A percentile compares a stretch with the other conserved stretches of the same genome.
These are phyloP conservation scores for Dittrichia graveolens DNA, from an alignment of 129 eudicot species.

Conservation along the genomic window DNA sequence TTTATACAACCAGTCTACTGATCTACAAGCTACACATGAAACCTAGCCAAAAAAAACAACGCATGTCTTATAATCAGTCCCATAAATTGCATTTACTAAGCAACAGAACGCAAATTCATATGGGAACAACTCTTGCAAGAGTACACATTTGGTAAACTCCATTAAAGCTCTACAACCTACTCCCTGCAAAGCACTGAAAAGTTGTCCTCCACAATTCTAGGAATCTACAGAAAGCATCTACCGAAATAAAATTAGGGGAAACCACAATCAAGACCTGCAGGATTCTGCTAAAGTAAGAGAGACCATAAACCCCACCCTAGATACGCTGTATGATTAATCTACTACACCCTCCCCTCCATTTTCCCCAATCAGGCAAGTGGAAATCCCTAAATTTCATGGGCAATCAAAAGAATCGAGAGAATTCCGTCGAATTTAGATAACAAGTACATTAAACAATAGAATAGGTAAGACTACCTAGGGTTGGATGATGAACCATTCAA, in stretches of 20 bases:
- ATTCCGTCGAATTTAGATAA: not conserved
- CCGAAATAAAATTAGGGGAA: not conserved
- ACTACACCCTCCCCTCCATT: not conserved
- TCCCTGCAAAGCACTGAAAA: not conserved
- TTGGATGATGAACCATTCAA: conserved; percentile 49
- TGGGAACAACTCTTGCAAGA: not conserved
- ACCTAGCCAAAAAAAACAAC: too few relatives aligned
- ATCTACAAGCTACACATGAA: not conserved
- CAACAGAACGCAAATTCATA: conserved; percentile 1
- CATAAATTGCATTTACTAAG: conserved; percentile 1
- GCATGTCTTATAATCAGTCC: not conserved
- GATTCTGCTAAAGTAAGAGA: too few relatives aligned
- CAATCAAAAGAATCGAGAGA: not conserved
- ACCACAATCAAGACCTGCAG: not conserved
- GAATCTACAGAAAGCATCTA: not conserved
- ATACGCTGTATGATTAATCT: not conserved
- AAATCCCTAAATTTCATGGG: not conserved
- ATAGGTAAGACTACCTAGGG: conserved; percentile 48
- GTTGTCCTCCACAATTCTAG: not conserved
- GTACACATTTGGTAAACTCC: conserved; percentile 15
- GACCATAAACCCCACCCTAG: not conserved
- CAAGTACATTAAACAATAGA: not conserved
- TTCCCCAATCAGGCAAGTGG: not conserved
- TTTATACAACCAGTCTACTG: conserved; percentile 4
- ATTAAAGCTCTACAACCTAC: conserved; percentile 1